A percentile compares a stretch with the other conserved stretches of the same genome.
phyloP scores from a whole-genome alignment of 768 basidiomycete genomes.

The Lactarius sanguifluus region DNA sequence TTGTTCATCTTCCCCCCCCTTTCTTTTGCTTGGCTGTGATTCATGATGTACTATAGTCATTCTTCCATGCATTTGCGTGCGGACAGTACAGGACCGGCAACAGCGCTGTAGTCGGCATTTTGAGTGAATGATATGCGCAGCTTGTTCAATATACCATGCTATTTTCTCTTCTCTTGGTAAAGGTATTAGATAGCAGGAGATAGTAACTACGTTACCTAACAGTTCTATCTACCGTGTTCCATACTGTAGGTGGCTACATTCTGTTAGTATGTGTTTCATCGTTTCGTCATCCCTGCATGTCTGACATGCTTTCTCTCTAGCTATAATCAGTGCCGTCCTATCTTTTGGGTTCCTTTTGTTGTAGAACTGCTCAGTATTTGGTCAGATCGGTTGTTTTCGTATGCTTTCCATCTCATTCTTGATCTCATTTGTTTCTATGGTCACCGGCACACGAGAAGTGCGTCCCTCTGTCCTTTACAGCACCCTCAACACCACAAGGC shows the following conservation, averaged over 20 bases:
- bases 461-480: background rate
- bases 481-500: background rate
- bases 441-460: background rate
- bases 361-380: no score
- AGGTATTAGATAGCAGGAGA: no score
- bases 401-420: no score
- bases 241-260: no score
- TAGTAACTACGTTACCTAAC: no score
- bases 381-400: no score
- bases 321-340: no score
- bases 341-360: no score
- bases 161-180: background rate
- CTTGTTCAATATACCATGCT: constrained; percentile 25
- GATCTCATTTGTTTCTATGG: background rate
- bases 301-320: no score
- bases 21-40: constrained; percentile 6
- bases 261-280: no score
- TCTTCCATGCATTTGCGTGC: constrained; percentile 21
- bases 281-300: no score
- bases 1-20: background rate
- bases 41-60: constrained; percentile 28
- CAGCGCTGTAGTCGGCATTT: constrained; percentile 7
- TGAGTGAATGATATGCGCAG: constrained; percentile 14
- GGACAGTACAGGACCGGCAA: constrained; percentile 18
- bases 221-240: no score